Evolutionary conservation across 805 yeast genomes (phyloP).

Genomic region (Lachancea meyersii): DNA sequence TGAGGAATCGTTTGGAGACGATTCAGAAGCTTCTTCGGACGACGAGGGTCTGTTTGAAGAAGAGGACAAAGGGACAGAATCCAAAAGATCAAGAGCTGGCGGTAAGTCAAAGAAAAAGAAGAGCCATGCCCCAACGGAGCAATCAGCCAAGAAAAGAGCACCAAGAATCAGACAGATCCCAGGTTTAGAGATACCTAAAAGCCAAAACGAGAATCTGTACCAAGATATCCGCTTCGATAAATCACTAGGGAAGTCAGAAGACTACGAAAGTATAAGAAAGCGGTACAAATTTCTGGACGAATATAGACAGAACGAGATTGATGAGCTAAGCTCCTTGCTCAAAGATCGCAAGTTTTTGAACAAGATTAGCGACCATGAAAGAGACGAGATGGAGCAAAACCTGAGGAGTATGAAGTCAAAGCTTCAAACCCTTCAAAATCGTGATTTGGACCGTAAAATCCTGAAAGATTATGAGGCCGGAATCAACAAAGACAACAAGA

Average conservation of each 20-base stretch:
- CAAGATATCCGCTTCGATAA: slow-evolving; percentile 88
- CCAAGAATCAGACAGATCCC: slow-evolving; percentile 67
- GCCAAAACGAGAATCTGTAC: slow-evolving; percentile 40
- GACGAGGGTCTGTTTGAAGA: slow-evolving; percentile 38
- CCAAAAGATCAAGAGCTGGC: neutral
- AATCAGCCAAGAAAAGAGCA: slow-evolving; percentile 67
- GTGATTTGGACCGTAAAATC: slow-evolving; percentile 68
- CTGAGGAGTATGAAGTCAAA: slow-evolving; percentile 63
- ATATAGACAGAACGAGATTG: slow-evolving; percentile 70
- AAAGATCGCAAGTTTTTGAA: slow-evolving; percentile 45
- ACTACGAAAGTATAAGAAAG: slow-evolving; percentile 56
- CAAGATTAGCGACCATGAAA: slow-evolving; percentile 40
- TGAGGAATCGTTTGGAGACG: slow-evolving; percentile 18
- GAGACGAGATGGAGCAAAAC: slow-evolving; percentile 46
- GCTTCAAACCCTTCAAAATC: slow-evolving; percentile 60
- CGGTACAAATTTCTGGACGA: slow-evolving; percentile 83
- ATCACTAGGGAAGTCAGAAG: slow-evolving; percentile 80
- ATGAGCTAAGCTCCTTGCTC: slow-evolving; percentile 49
- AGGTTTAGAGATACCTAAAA: slow-evolving; percentile 45
- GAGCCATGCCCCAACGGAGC: slow-evolving; percentile 86
- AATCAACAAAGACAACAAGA: slow-evolving; percentile 45
- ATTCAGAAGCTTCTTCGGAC: slow-evolving; percentile 15
- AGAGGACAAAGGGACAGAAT: slow-evolving; percentile 19
- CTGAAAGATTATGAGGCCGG: slow-evolving; percentile 52
- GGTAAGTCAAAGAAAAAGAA: slow-evolving; percentile 34